Evolutionary conservation across 371 early-diverging fungal genomes (phyloP).

Genomic region (Mortierella sp.): DNA sequence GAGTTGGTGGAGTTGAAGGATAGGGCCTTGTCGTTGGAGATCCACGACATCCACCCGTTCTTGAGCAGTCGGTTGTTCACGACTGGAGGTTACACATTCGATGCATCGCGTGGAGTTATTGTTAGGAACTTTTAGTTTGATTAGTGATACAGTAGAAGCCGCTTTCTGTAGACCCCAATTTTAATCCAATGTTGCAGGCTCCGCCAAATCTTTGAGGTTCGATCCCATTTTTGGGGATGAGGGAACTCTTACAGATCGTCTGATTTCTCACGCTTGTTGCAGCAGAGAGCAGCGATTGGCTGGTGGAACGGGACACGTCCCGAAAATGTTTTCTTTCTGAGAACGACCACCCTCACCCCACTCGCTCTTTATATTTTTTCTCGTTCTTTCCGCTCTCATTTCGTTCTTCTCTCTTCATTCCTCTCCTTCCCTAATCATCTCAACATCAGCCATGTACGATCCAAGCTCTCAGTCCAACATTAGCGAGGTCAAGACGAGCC

Average conservation of each 20-base stretch:
- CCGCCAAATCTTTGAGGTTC: too few relatives aligned
- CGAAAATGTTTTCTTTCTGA: too few relatives aligned
- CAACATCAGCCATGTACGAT: slow-evolving; percentile 60
- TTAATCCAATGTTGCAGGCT: too few relatives aligned
- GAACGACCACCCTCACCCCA: too few relatives aligned
- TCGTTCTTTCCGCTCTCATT: not conserved
- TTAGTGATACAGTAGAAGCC: not conserved
- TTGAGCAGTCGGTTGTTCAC: slow-evolving; percentile 59
- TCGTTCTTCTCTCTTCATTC: slow-evolving; percentile 2
- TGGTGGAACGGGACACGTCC: too few relatives aligned
- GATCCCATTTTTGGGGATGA: too few relatives aligned
- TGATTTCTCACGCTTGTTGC: too few relatives aligned
- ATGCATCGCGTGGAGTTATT: slow-evolving; percentile 54
- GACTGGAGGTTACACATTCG: slow-evolving; percentile 55
- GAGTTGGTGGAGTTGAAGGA: slow-evolving; percentile 72
- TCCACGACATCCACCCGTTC: slow-evolving; percentile 74
- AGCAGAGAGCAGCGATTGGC: too few relatives aligned
- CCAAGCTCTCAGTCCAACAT: slow-evolving; percentile 90
- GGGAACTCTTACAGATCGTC: too few relatives aligned
- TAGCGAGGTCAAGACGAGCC: slow-evolving; percentile 72
- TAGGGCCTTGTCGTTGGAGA: slow-evolving; percentile 66
- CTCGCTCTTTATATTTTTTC: not conserved
- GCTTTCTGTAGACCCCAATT: too few relatives aligned
- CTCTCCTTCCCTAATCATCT: slow-evolving; percentile 1
- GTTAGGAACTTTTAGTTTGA: slow-evolving; percentile 48